phyloP scores from a whole-genome alignment of 1,139 yeast species.

The Sugiyamaella xylanicola region DNA sequence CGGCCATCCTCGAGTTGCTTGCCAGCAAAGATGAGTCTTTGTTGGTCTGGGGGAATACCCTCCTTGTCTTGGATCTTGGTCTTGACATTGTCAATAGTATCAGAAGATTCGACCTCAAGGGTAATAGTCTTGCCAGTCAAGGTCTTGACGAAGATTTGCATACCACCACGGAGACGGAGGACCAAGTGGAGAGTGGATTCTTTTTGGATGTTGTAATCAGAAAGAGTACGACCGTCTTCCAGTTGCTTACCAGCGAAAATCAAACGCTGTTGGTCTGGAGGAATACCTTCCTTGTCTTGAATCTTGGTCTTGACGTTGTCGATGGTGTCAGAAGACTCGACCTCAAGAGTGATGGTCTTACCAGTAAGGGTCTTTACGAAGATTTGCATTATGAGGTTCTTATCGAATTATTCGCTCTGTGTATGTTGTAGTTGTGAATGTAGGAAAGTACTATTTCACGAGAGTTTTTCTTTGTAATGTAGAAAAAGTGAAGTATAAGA shows the following conservation, averaged over 20 bases:
- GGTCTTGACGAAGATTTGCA: slow-evolving; percentile 76
- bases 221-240: slow-evolving; percentile 80
- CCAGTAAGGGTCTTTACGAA: slow-evolving; percentile 79
- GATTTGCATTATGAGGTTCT: slow-evolving; percentile 56
- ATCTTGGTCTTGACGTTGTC: slow-evolving; percentile 83
- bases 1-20: slow-evolving; percentile 85
- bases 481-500: background rate
- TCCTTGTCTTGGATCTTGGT: slow-evolving; percentile 84
- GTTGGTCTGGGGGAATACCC: slow-evolving; percentile 88
- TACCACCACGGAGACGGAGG: slow-evolving; percentile 83
- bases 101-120: slow-evolving; percentile 58
- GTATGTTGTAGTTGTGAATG: background rate
- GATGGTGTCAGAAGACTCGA: slow-evolving; percentile 82
- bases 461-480: background rate
- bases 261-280: slow-evolving; percentile 84
- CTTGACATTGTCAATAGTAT: slow-evolving; percentile 57
- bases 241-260: slow-evolving; percentile 86
- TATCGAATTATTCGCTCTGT: background rate
- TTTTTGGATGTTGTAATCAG: slow-evolving; percentile 87
- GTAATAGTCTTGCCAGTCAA: slow-evolving; percentile 83
- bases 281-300: slow-evolving; percentile 86
- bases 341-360: slow-evolving; percentile 82
- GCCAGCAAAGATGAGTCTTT: slow-evolving; percentile 84
- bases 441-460: too few species aligned
- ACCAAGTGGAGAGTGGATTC: slow-evolving; percentile 84